These are phyloP conservation scores for Ogataea sp. DNA, from an alignment of 805 yeast species.

Conservation along the genomic window DNA sequence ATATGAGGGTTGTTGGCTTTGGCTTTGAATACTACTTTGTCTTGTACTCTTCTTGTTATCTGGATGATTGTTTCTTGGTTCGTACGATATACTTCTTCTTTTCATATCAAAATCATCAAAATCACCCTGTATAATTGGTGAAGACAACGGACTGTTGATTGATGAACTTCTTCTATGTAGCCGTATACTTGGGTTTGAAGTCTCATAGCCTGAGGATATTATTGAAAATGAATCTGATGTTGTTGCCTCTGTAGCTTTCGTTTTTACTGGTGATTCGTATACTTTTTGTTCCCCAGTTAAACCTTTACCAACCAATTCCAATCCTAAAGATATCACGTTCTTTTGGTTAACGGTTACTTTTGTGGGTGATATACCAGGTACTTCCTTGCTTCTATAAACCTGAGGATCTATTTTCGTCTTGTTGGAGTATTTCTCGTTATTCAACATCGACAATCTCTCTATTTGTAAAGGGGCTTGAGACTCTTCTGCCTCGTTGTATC, in stretches of 20 bases:
- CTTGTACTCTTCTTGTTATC: not conserved
- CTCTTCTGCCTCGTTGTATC: slow-evolving; percentile 1
- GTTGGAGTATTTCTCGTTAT: not conserved
- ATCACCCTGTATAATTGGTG: not conserved
- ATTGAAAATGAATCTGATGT: not conserved
- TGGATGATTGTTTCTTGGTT: not conserved
- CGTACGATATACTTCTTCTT: not conserved
- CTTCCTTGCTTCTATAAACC: not conserved
- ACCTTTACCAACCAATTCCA: slow-evolving; percentile 23
- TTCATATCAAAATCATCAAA: not conserved
- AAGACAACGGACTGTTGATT: not conserved
- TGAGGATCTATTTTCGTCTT: not conserved
- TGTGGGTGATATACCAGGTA: slow-evolving; percentile 5
- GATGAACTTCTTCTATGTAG: not conserved
- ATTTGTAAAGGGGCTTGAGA: slow-evolving; percentile 4
- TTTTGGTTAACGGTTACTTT: slow-evolving; percentile 10
- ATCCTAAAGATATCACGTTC: slow-evolving; percentile 21
- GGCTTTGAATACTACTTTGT: not conserved
- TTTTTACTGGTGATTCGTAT: slow-evolving; percentile 3
- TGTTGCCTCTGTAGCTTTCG: not conserved
- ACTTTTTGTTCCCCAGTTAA: slow-evolving; percentile 4
- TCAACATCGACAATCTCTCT: slow-evolving; percentile 3
- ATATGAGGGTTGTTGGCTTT: not conserved
- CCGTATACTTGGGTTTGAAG: not conserved
- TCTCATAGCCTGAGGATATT: not conserved